Evolutionary conservation across 805 yeast genomes (phyloP).

Genomic region (Saccharomycopsis selenospora): DNA sequence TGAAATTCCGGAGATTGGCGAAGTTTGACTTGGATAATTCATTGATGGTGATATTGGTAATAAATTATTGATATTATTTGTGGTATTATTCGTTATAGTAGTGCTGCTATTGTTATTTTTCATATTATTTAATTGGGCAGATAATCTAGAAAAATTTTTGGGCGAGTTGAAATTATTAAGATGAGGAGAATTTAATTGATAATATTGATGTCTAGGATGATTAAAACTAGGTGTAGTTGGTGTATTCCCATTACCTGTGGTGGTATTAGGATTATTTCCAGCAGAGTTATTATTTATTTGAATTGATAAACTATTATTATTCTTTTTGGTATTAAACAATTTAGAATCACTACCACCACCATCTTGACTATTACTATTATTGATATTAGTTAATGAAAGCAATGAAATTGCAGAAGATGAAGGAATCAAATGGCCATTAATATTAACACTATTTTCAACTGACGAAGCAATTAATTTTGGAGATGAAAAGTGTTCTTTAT

Average conservation of each 20-base stretch:
- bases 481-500: conserved; percentile 11
- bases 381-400: conserved; percentile 11
- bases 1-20: conserved; percentile 1
- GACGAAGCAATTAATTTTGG: conserved; percentile 19
- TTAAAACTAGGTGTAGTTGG: neutral
- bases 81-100: neutral
- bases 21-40: neutral
- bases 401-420: conserved; percentile 19
- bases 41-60: too few species aligned
- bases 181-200: neutral
- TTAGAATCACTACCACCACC: neutral
- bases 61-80: too few species aligned
- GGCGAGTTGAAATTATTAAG: neutral
- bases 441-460: conserved; percentile 12
- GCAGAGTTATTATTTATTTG: neutral
- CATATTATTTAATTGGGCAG: neutral
- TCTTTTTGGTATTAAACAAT: neutral
- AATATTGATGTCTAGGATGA: neutral
- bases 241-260: neutral
- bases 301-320: neutral
- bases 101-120: neutral
- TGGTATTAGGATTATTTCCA: neutral
- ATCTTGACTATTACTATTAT: neutral
- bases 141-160: neutral
- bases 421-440: conserved; percentile 19